Conservation (phyloP, 2,329 filamentous ascomycete species). For the Talaromyces verruculosus region DNA sequence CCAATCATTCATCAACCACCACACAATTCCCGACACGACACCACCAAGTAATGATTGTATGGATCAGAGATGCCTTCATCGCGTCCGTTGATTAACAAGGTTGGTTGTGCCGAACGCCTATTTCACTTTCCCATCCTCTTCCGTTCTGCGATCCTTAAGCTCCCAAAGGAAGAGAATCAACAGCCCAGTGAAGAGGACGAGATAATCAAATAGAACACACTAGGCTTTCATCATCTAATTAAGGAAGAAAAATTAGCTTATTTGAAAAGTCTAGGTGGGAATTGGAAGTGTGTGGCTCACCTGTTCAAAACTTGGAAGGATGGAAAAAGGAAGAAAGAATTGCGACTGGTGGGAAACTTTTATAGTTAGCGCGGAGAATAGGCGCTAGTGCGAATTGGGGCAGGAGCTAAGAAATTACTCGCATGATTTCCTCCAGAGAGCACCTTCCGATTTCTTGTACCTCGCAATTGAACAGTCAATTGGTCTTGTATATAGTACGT, state of each 20-base stretch:
- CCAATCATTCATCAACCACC: too few species aligned
- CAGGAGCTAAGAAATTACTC: background rate
- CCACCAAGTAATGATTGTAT: slow-evolving; percentile 53
- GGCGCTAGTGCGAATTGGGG: slow-evolving; percentile 7
- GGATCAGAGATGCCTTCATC: slow-evolving; percentile 94
- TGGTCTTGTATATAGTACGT: background rate
- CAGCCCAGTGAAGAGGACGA: slow-evolving; percentile 64
- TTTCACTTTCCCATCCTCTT: slow-evolving; percentile 76
- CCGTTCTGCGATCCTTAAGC: slow-evolving; percentile 82
- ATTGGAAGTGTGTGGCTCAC: slow-evolving; percentile 56
- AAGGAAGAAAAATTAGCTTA: slow-evolving; percentile 22
- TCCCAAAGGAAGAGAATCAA: slow-evolving; percentile 75
- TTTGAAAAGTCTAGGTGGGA: slow-evolving; percentile 5
- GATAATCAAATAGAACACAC: slow-evolving; percentile 80
- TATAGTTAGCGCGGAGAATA: slow-evolving; percentile 25
- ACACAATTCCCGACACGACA: slow-evolving; percentile 26
- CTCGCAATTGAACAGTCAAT: background rate
- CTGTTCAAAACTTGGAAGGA: slow-evolving; percentile 99
- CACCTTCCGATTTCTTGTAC: slow-evolving; percentile 21
- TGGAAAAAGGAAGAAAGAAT: slow-evolving; percentile 63
- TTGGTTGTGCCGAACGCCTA: slow-evolving; percentile 97
- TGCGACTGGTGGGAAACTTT: slow-evolving; percentile 21
- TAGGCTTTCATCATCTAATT: slow-evolving; percentile 98
- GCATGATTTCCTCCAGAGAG: background rate
- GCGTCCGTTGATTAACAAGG: slow-evolving; percentile 98